Conservation (phyloP, 139 green algal species). For the Haematococcus lacustris region DNA sequence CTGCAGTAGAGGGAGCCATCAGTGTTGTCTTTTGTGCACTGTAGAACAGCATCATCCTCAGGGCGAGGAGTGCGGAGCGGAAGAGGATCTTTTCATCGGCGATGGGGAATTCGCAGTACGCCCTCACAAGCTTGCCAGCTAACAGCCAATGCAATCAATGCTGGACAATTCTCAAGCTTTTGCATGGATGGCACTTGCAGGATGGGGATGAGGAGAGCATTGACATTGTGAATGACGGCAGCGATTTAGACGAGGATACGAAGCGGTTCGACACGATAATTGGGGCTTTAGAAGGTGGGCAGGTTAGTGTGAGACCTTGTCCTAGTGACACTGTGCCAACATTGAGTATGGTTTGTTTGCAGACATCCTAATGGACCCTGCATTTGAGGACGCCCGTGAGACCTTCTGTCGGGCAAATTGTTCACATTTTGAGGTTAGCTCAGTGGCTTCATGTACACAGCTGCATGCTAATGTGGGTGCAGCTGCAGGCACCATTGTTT, state of each 20-base stretch:
- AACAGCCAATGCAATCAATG: background rate
- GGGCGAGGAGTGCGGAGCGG: background rate
- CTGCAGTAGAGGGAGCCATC: too few relatives aligned
- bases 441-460: background rate
- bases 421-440: conserved; percentile 35
- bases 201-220: conserved; percentile 32
- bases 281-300: conserved; percentile 24
- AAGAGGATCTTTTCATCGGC: conserved; percentile 6
- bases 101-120: conserved; percentile 9
- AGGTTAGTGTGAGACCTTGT: background rate
- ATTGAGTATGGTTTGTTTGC: background rate
- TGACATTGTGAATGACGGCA: conserved; percentile 32
- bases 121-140: background rate
- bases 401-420: conserved; percentile 39
- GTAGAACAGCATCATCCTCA: background rate
- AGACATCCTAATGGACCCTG: conserved; percentile 39
- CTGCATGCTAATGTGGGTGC: background rate
- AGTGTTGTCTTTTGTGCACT: too few relatives aligned
- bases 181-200: background rate
- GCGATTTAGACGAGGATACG: conserved; percentile 13
- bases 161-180: background rate
- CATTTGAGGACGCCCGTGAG: conserved; percentile 29
- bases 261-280: conserved; percentile 32
- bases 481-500: background rate
- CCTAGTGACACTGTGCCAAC: background rate